Conservation (phyloP, 441 rosid species). For the Corymbia citriodora region DNA sequence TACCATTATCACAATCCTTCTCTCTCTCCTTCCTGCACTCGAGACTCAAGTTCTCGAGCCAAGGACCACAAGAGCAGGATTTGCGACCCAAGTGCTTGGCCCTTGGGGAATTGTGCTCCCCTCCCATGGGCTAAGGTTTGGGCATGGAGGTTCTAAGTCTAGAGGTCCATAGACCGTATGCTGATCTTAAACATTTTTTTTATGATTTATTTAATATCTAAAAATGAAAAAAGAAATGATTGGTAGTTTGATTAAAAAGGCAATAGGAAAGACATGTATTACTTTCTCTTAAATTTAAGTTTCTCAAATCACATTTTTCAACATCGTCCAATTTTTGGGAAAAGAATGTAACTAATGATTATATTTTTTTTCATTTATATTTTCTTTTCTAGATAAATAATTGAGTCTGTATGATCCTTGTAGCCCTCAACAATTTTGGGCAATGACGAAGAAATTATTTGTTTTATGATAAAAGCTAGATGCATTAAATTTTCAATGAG, state of each 20-base stretch:
- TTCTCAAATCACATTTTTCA: background rate
- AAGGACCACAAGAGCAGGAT: background rate
- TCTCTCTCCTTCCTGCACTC: background rate
- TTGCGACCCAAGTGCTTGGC: background rate
- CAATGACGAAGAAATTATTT: background rate
- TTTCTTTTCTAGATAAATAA: no score
- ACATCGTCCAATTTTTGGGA: fast-evolving
- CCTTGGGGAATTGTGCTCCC: background rate
- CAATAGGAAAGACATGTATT: background rate
- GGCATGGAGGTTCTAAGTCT: background rate
- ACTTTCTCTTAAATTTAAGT: background rate
- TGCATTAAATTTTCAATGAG: background rate
- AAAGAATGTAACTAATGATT: background rate
- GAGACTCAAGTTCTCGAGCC: background rate
- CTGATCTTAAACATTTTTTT: background rate
- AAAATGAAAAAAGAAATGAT: background rate
- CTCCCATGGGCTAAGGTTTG: background rate
- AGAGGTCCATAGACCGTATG: background rate
- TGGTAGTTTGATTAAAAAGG: background rate
- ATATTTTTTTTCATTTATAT: no score
- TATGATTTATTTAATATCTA: background rate
- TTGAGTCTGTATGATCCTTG: background rate
- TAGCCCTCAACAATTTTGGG: background rate
- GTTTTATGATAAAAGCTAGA: no score
- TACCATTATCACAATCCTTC: no score